phyloP scores from a whole-genome alignment of 208 protist species.

The Phytomonas serpens region DNA sequence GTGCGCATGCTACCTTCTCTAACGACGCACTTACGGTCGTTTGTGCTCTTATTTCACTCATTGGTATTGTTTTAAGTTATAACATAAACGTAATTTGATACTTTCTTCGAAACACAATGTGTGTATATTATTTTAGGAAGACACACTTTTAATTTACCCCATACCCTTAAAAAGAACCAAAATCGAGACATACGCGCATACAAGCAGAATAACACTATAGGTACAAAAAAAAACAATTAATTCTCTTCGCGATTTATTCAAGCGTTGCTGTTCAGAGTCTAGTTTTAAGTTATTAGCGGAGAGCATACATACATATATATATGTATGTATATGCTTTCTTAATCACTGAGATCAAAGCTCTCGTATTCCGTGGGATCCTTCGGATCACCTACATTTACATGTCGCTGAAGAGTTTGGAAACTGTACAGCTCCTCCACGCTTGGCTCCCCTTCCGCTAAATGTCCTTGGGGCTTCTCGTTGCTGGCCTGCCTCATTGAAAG shows the following conservation, averaged over 20 bases:
- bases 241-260: not conserved
- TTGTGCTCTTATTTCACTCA: not conserved
- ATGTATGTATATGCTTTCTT: not conserved
- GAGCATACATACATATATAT: not conserved
- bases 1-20: no score
- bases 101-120: not conserved
- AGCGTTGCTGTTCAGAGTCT: not conserved
- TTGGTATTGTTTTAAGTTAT: not conserved
- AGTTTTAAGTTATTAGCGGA: not conserved
- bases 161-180: not conserved
- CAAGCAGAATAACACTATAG: not conserved
- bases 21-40: no score
- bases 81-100: not conserved
- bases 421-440: not conserved
- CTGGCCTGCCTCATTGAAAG: not conserved
- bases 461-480: not conserved
- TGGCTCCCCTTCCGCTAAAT: not conserved
- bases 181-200: not conserved
- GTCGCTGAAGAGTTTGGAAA: not conserved
- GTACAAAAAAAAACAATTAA: not conserved
- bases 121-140: not conserved
- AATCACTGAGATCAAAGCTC: not conserved
- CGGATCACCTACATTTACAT: not conserved
- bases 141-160: slow-evolving; percentile 1
- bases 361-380: not conserved